Evolutionary conservation across 2,329 filamentous ascomycete species (phyloP), one percentile per base, ranked within the genome.

Genomic region (Neopestalotiopsis clavispora): DNA sequence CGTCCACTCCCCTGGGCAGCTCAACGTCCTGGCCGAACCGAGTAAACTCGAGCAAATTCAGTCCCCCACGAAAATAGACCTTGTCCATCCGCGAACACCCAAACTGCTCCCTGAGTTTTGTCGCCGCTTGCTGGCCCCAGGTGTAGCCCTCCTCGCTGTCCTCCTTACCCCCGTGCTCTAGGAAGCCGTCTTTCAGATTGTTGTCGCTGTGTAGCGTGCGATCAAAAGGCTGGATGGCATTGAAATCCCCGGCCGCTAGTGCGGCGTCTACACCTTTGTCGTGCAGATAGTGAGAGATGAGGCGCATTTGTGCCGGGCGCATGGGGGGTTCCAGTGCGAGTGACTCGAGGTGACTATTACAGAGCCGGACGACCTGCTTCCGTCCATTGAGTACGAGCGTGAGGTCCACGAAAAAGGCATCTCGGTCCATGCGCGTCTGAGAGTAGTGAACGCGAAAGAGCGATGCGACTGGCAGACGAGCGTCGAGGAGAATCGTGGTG

Each of bases 191-290:
- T 14, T 78, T 76, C 1, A 89, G 81, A 0, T 75, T 75, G 68
- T 87, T 84, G 0, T 84, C 82, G 9, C 70, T 71, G 65, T 86
- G 84, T 10, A 87, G 75, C 0, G 77, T 80, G 14, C 75, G 71
- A 74, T 89, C 87, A 68, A 86, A 87, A 0, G 79, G 78, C 70
- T 87, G 80, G 64, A 89, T 87, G 7, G 86, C 86, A 58, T 89
- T 89, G 65, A 88, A 80, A 72, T 89, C 86, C 1, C 87, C 87
- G 0, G 85, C 85, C 7, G 86, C 72, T 2, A 88, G 70, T 3
- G 81, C 82, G 0, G 79, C 82, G 20, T 80, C 71, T 0, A 84
- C 74, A 0, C 70, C 70, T 0, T 71, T 57, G 1, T 79, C 73
- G 0, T 66, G 71, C 72, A 77, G 71, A 52, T 72, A 71, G 66